Conservation (phyloP, 2,329 filamentous ascomycete species). For the Cryphonectria parasitica region DNA sequence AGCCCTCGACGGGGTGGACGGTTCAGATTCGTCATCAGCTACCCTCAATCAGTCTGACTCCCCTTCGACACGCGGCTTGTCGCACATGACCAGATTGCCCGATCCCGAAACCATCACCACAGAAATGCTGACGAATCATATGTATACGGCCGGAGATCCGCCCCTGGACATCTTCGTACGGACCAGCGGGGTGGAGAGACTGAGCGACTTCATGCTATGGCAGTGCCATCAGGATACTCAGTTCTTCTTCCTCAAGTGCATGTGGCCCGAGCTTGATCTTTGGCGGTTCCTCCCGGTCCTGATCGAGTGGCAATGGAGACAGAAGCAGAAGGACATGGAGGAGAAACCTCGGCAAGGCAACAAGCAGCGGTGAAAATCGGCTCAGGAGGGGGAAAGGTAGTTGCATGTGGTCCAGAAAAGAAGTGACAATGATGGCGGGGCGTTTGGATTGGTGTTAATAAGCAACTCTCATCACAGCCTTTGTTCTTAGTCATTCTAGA, state of each 20-base stretch:
- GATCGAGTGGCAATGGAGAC: slow-evolving; percentile 81
- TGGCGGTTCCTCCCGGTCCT: slow-evolving; percentile 92
- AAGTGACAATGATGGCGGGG: background rate
- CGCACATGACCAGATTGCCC: slow-evolving; percentile 48
- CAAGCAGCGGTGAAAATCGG: slow-evolving; percentile 37
- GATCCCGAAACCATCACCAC: slow-evolving; percentile 88
- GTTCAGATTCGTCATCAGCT: slow-evolving; percentile 63
- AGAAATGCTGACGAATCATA: slow-evolving; percentile 80
- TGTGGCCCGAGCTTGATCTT: slow-evolving; percentile 96
- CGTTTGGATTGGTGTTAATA: background rate
- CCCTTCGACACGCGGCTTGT: slow-evolving; percentile 39
- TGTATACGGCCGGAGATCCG: slow-evolving; percentile 84
- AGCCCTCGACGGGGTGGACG: slow-evolving; percentile 53
- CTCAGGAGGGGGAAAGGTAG: background rate
- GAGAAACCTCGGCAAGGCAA: slow-evolving; percentile 44
- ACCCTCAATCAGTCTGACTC: slow-evolving; percentile 58
- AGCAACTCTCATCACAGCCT: background rate
- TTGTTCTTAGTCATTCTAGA: slow-evolving; percentile 13
- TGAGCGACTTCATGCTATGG: slow-evolving; percentile 99
- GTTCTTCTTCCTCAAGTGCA: slow-evolving; percentile 86
- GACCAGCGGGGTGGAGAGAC: slow-evolving; percentile 87
- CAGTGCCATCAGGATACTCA: slow-evolving; percentile 93
- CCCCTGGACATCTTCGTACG: slow-evolving; percentile 89
- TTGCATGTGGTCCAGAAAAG: no score
- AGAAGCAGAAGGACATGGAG: slow-evolving; percentile 60